phyloP scores from a whole-genome alignment of 768 basidiomycete species.

The Exidia glandulosa region DNA sequence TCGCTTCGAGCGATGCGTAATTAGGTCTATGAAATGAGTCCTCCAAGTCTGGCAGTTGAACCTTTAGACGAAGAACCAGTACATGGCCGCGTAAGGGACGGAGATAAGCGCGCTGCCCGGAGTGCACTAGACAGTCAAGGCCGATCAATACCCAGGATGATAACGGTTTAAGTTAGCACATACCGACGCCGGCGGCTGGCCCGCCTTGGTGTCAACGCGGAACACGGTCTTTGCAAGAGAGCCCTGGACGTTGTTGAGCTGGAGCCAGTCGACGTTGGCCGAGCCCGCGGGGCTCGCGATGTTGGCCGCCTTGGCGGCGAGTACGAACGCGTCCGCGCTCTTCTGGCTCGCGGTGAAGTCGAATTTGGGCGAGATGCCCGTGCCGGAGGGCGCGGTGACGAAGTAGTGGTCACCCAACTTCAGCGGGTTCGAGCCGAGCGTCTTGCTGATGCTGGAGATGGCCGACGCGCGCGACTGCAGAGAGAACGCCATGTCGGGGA shows the following conservation, averaged over 20 bases:
- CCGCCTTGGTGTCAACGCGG: constrained; percentile 40
- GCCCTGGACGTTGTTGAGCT: constrained; percentile 36
- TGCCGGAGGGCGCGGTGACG: constrained; percentile 17
- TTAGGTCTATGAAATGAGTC: no score
- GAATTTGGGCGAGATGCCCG: constrained; percentile 38
- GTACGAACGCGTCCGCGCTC: constrained; percentile 34
- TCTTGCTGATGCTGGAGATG: neutral
- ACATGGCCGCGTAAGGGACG: constrained; percentile 42
- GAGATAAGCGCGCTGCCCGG: constrained; percentile 29
- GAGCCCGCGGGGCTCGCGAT: constrained; percentile 31
- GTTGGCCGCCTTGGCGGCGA: constrained; percentile 32
- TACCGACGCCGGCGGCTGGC: constrained; percentile 42
- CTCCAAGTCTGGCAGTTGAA: no score
- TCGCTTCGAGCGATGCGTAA: no score
- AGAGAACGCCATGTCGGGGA: neutral
- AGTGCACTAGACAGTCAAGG: constrained; percentile 13
- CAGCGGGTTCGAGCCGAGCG: constrained; percentile 3
- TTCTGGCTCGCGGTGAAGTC: constrained; percentile 32
- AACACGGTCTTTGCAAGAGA: constrained; percentile 39
- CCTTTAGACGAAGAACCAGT: constrained; percentile 24
- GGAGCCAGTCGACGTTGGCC: constrained; percentile 45
- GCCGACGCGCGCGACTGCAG: neutral
- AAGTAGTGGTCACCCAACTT: constrained; percentile 49
- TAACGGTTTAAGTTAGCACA: constrained; percentile 10
- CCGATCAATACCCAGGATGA: neutral